These are phyloP conservation scores for Teratosphaeria epicoccoides DNA, from an alignment of 2,329 filamentous ascomycete genomes.

Conservation along the genomic window DNA sequence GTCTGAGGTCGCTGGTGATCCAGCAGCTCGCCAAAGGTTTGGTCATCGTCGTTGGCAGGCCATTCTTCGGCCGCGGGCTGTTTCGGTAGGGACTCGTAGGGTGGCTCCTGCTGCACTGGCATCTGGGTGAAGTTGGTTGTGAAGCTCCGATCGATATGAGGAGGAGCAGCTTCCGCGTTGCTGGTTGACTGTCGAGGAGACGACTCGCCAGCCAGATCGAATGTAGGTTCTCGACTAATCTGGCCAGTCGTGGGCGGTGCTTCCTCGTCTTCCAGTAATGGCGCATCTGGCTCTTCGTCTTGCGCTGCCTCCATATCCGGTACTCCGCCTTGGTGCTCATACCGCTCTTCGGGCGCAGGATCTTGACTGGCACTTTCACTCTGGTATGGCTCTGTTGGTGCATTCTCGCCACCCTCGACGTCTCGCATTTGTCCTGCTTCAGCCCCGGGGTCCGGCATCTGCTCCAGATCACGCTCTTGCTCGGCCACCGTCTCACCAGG, in stretches of 20 bases:
- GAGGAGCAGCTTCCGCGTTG: constrained; percentile 9
- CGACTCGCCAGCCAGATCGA: constrained; percentile 9
- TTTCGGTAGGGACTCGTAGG: not conserved
- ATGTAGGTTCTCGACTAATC: constrained; percentile 8
- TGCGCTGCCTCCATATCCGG: constrained; percentile 37
- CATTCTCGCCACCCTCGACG: not conserved
- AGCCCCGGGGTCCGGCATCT: constrained; percentile 11
- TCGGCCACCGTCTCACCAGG: constrained; percentile 13
- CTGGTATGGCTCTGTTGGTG: not conserved
- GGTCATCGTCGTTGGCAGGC: constrained; percentile 23
- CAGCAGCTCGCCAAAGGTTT: constrained; percentile 24
- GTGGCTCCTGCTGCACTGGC: constrained; percentile 3
- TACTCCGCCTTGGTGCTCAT: constrained; percentile 38
- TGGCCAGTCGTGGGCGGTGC: constrained; percentile 19
- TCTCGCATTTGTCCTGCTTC: not conserved
- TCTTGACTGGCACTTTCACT: not conserved
- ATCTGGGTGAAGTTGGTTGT: constrained; percentile 24
- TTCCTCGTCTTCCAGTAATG: constrained; percentile 33
- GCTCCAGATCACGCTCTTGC: constrained; percentile 15
- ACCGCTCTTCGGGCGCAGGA: constrained; percentile 23
- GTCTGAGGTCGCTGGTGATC: constrained; percentile 3
- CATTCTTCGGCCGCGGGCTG: constrained; percentile 8
- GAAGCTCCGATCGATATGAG: constrained; percentile 21
- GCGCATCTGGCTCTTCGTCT: constrained; percentile 31
- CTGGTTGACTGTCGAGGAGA: constrained; percentile 8